A percentile compares a stretch with the other conserved stretches of the same genome.
Evolutionary conservation across 2,329 filamentous ascomycete genomes (phyloP).

Genomic region (Orbilia oligospora): DNA sequence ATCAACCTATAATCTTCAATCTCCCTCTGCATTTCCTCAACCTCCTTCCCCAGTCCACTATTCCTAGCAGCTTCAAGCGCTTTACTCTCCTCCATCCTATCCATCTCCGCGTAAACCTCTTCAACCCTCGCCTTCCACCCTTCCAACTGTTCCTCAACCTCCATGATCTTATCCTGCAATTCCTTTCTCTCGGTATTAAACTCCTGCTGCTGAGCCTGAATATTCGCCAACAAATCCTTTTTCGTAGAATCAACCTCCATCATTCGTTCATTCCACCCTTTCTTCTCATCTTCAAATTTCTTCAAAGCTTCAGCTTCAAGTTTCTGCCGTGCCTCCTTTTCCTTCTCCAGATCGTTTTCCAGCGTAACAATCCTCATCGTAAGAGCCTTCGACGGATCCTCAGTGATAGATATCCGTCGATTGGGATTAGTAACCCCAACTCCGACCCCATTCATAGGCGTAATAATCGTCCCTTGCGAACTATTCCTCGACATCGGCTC

Average conservation of each 20-base stretch:
- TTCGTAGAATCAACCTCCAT: constrained; percentile 93
- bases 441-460: constrained; percentile 64
- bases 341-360: constrained; percentile 82
- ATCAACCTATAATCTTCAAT: constrained; percentile 74
- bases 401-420: constrained; percentile 67
- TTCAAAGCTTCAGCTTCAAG: constrained; percentile 79
- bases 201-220: constrained; percentile 90
- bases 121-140: constrained; percentile 69
- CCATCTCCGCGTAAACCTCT: constrained; percentile 91
- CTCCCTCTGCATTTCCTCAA: constrained; percentile 76
- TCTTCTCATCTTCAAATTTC: constrained; percentile 72
- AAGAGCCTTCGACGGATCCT: constrained; percentile 71
- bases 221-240: constrained; percentile 91
- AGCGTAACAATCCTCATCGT: constrained; percentile 76
- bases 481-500: constrained; percentile 70
- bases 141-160: constrained; percentile 77
- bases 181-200: constrained; percentile 87
- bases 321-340: constrained; percentile 77
- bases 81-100: constrained; percentile 86
- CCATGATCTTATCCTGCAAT: constrained; percentile 83
- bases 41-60: constrained; percentile 78
- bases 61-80: constrained; percentile 78
- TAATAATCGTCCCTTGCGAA: constrained; percentile 70
- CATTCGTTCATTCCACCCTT: constrained; percentile 77
- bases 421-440: constrained; percentile 68